Base-by-base conservation (phyloP, 768 basidiomycete genomes). In the Austroboletus festivus region DNA sequence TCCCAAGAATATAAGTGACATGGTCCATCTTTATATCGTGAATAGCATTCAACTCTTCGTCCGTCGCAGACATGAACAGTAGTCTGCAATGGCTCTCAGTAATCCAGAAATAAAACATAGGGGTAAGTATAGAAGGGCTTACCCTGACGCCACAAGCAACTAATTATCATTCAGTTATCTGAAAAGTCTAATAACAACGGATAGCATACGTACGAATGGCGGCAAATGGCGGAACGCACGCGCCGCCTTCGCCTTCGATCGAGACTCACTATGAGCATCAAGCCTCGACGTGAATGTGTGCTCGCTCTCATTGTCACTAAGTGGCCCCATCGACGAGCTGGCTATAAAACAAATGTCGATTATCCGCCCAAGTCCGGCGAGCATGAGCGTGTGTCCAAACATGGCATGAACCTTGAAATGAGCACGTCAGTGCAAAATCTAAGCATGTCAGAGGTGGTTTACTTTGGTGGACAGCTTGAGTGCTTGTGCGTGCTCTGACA, bases 61-160 rank as follows among this genome's bases (percentile, higher is more conserved):
- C 92, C 0, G 94, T 96, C 0, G 86, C 94, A 13, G 87, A 88
- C 82, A 95, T 91, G 74, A 97, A 96, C 16, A 92, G 68, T 3
- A 93, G 67, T 6, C 89, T 87, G 48, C 2, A 37, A 26, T n/a
- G 47, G 1, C 48, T 35, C 5, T 51, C 31, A 41, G 16, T 15
- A 21, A n/a, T 15, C 6, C 20, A 13, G 23, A 3, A 23, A 50
- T 47, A 19, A 42, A 7, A 26, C 20, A 10, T 15, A n/a, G n/a
- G 6, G 23, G 38, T 10, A 12, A 28, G 19, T 2, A 46, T 24
- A 3, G 33, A 33, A 19, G 8, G 15, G 55, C 73, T 58, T 68
- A 87, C 86, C 87, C 89, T 46, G 87, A 78, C 16, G 84, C 71
- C 13, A 86, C 78, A 24, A 93, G 79, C 10, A 90, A 66, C 88